Percentiles rank a stretch among this genome's conserved stretches.
Evolutionary conservation across 1,139 yeast species (phyloP).

Genomic region (Williopsis jadinii): DNA sequence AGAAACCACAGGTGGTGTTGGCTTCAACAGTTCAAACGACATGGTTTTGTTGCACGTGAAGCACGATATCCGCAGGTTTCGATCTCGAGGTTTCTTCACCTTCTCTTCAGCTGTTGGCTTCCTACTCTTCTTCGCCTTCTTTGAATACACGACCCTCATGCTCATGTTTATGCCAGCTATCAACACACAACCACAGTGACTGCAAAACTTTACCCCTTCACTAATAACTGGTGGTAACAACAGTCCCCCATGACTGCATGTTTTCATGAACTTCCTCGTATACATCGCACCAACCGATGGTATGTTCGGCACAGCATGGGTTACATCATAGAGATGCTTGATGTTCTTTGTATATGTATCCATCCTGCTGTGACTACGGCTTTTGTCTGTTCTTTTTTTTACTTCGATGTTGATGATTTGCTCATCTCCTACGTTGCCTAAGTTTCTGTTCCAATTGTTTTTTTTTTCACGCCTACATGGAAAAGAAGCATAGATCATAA

Average conservation of each 20-base stretch:
- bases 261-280: constrained; percentile 7
- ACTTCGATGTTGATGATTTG: neutral
- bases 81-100: constrained; percentile 11
- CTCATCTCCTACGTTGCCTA: too few species aligned
- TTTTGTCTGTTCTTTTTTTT: neutral
- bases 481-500: neutral
- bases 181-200: constrained; percentile 36
- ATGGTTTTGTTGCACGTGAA: constrained; percentile 24
- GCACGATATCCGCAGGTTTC: constrained; percentile 28
- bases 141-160: constrained; percentile 21
- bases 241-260: constrained; percentile 6
- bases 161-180: constrained; percentile 40
- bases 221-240: constrained; percentile 10
- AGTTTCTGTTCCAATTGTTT: neutral
- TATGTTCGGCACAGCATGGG: constrained; percentile 11
- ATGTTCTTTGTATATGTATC: constrained; percentile 4
- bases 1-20: constrained; percentile 2
- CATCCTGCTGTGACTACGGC: neutral
- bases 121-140: constrained; percentile 1
- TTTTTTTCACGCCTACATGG: neutral
- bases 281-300: constrained; percentile 11
- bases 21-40: constrained; percentile 5
- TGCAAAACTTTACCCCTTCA: constrained; percentile 33
- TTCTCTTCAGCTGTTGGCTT: neutral
- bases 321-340: constrained; percentile 13